Conservation (phyloP, 2,329 filamentous ascomycete genomes). For the Talaromyces piceae region DNA sequence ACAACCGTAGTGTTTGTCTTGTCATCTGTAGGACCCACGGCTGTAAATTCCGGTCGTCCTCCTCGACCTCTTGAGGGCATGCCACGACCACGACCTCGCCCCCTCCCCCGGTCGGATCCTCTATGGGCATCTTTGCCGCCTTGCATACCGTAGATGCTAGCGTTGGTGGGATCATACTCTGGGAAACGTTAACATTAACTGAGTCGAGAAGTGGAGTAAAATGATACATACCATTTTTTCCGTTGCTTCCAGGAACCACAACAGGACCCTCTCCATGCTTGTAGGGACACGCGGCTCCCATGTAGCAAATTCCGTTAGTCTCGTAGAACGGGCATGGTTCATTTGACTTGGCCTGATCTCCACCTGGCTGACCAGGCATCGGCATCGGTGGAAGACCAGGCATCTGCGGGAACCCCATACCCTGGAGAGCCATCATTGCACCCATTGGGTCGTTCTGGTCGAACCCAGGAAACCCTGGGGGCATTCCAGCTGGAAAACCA, state of each 20-base stretch:
- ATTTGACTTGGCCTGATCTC: conserved; percentile 26
- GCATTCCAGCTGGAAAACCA: conserved; percentile 32
- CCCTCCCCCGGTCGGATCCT: conserved; percentile 27
- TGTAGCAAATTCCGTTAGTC: conserved; percentile 50
- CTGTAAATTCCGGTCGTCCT: conserved; percentile 46
- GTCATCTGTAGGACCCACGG: conserved; percentile 45
- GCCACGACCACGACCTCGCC: conserved; percentile 34
- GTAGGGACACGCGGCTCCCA: conserved; percentile 50
- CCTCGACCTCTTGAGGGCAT: conserved; percentile 32
- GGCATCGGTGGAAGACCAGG: conserved; percentile 41
- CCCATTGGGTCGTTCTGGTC: conserved; percentile 51
- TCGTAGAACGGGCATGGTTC: conserved; percentile 52
- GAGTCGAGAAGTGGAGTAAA: conserved; percentile 3
- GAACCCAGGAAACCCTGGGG: conserved; percentile 44
- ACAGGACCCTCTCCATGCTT: conserved; percentile 46
- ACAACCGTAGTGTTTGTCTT: conserved; percentile 50
- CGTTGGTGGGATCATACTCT: conserved; percentile 51
- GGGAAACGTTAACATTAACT: conserved; percentile 4
- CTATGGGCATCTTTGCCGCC: conserved; percentile 11
- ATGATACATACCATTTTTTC: conserved; percentile 27
- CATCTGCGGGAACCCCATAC: conserved; percentile 45
- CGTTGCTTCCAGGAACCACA: conserved; percentile 24
- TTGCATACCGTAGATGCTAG: conserved; percentile 33
- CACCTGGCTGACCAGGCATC: conserved; percentile 21
- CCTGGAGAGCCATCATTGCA: conserved; percentile 46